A percentile compares a stretch with the other conserved stretches of the same genome.
These are phyloP conservation scores for Globisporangium rhizosaccharum DNA, from an alignment of 352 stramenopile genomes.

Conservation along the genomic window DNA sequence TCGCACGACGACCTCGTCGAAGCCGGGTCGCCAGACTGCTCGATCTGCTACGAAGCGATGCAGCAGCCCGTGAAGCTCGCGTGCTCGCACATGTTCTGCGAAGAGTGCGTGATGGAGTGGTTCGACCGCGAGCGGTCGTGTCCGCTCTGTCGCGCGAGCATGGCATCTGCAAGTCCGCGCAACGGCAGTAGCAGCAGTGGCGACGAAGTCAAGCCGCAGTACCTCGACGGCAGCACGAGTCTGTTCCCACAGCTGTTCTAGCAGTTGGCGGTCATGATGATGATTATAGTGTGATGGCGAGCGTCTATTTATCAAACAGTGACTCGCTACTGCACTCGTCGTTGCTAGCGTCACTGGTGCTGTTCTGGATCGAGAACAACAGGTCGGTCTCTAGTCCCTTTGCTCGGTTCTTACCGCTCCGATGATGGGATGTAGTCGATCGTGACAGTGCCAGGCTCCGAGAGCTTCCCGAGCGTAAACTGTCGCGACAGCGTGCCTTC, in stretches of 20 bases:
- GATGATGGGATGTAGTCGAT: conserved; percentile 25
- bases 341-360: neutral
- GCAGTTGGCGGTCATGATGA: neutral
- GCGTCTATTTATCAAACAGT: neutral
- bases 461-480: conserved; percentile 52
- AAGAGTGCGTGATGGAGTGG: conserved; percentile 82
- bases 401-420: too few relatives aligned
- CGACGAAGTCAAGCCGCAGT: conserved; percentile 54
- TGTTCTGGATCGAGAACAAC: neutral
- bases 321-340: neutral
- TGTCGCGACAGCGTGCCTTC: conserved; percentile 48
- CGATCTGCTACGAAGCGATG: conserved; percentile 82
- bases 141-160: conserved; percentile 60
- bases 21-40: conserved; percentile 60
- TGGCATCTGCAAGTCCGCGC: conserved; percentile 17
- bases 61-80: conserved; percentile 60
- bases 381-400: neutral
- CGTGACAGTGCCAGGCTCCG: conserved; percentile 41
- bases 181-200: conserved; percentile 10
- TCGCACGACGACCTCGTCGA: conserved; percentile 52
- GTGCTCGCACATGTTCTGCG: conserved; percentile 81
- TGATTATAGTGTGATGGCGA: neutral
- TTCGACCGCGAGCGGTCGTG: conserved; percentile 82
- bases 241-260: conserved; percentile 58
- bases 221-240: conserved; percentile 71